Evolutionary conservation across 768 basidiomycete genomes (phyloP), one percentile per base, ranked within the genome.

Genomic region (Clavaria fumosa): DNA sequence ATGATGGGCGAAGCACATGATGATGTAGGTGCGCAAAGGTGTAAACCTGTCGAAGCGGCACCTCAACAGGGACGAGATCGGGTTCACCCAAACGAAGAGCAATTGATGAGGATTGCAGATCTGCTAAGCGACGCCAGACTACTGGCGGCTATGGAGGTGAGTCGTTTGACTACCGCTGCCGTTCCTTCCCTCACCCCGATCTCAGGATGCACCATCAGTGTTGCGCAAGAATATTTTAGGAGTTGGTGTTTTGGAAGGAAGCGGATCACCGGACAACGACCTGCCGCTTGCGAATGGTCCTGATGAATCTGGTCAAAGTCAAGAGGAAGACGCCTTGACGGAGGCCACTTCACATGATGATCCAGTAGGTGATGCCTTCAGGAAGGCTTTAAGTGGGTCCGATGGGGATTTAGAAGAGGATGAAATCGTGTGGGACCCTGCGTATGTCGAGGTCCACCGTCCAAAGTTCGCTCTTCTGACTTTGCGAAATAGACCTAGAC

Each of bases 31-130:
- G 45, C 41, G 19, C 46, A 47, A 28, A n/a, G n/a, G n/a, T n/a
- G n/a, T n/a, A n/a, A n/a, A n/a, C n/a, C n/a, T n/a, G n/a, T n/a
- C n/a, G 47, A 45, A 19, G 49, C 43, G 19, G 49, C 37, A 3
- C 43, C 38, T 12, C 35, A 38, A 20, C 47, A 59, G 41, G 49
- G 53, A 31, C 45, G 45, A 41, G 61, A 55, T 47, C 59, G 68
- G 43, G 66, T 64, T 23, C 71, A 97, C 59, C 95, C 95, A 5
- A 97, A 99, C 47, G 90, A 84, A 41, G 89, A 93, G 61, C 84
- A 91, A 47, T 59, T 99, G 30, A 91, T 96, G 86, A 68, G 95
- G 45, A 82, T 99, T 41, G 67, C 72, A 32, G 93, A 95, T 57
- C 60, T 95, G 28, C 61, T 90, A 33, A 58, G 66, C 10, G 88